Evolutionary conservation across 805 yeast species (phyloP).

Genomic region (Candida coquimbonensis): DNA sequence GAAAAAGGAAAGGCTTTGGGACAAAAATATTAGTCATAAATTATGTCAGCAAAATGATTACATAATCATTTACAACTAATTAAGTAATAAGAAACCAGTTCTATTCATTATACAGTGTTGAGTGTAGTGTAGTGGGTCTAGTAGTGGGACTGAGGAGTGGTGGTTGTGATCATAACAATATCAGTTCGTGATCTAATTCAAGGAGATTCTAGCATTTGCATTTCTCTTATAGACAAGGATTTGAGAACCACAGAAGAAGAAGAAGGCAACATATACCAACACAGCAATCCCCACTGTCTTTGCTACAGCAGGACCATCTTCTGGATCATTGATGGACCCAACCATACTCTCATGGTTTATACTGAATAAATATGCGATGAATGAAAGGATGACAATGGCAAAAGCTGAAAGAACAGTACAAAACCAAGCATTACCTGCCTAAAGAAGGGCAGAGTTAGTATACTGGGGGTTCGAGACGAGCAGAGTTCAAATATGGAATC

Average conservation of each 20-base stretch:
- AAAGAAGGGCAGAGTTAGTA: constrained; percentile 3
- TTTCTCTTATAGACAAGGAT: constrained; percentile 54
- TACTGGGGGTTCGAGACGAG: neutral
- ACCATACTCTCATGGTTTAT: constrained; percentile 83
- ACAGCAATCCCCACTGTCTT: constrained; percentile 88
- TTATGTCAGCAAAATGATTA: too few relatives aligned
- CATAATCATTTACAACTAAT: too few relatives aligned
- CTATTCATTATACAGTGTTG: too few relatives aligned
- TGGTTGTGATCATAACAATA: neutral
- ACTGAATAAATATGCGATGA: constrained; percentile 77
- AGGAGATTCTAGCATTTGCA: constrained; percentile 48
- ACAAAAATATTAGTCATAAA: too few relatives aligned
- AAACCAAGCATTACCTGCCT: constrained; percentile 88
- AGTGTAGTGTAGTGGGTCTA: neutral
- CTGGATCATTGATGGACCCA: constrained; percentile 88
- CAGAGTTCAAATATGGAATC: too few relatives aligned
- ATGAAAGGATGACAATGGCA: constrained; percentile 81
- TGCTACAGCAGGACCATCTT: constrained; percentile 90
- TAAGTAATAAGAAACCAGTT: too few relatives aligned
- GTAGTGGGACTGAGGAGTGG: neutral
- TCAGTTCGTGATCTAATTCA: constrained; percentile 15
- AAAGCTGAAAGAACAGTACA: constrained; percentile 91
- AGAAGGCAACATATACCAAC: constrained; percentile 68
- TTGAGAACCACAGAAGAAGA: constrained; percentile 88
- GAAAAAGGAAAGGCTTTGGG: too few relatives aligned